Base-by-base conservation (phyloP, 2,329 filamentous ascomycete species). In the Pseudogymnoascus sp. region DNA sequence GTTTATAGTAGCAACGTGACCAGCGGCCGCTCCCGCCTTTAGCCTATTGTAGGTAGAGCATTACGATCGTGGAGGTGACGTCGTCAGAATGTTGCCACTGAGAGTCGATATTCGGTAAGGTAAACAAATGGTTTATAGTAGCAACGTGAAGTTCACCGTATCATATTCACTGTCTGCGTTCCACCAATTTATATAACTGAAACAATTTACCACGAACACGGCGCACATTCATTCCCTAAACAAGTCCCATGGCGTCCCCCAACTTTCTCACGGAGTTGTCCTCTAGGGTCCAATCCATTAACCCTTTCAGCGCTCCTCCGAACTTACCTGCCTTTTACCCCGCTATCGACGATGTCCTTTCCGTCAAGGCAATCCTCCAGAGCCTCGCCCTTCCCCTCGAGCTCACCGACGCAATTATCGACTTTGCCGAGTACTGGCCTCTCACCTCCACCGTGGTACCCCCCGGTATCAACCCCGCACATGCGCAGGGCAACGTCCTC, bases 371-470 rank as follows among this genome's bases (percentile, higher is more conserved):
- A 11, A 76, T 82, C 70, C 69, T 87, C n/a, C 69, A 68, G 26
- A 74, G 76, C 61, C 74, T 72, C 10, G 71, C 73, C 6, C 72
- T 87, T 1, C 84, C 85, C 0, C 70, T 76, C 1, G 84, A 87
- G 64, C 64, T 88, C 0, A 74, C 84, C 38, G 80, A 86, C 67
- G 70, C 72, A 52, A 78, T 88, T 52, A 72, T 87, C 61, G 84
- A 88, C 68, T 70, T 75, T 29, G 85, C 83, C 62, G 83, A 86
- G 71, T 87, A 87, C 71, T 88, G 85, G 84, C 80, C 79, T 12
- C 80, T 80, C 66, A 72, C 74, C 0, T 69, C 73, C 59, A 62
- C 21, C 60, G 10, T 23, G 26, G 33, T 58, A 19, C 19, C 19
- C 69, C 12, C 60, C 39, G 23, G 39, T 62, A 8, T 33, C 16